These are phyloP conservation scores for Nakazawaea sp. DNA, from an alignment of 805 yeast species.

Conservation along the genomic window DNA sequence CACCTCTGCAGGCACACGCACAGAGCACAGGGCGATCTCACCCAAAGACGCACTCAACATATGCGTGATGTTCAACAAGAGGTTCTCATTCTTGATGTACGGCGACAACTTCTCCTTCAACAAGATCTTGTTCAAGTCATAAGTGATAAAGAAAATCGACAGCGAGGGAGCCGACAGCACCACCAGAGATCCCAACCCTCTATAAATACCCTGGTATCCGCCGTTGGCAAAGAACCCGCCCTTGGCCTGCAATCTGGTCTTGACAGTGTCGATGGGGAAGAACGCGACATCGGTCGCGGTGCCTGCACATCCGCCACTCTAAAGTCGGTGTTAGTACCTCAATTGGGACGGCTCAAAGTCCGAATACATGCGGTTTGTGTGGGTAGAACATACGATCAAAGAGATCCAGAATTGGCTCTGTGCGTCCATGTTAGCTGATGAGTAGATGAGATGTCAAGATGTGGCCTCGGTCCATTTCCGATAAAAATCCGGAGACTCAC, in stretches of 20 bases:
- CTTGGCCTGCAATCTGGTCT: constrained; percentile 90
- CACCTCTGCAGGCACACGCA: constrained; percentile 95
- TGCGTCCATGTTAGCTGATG: constrained; percentile 11
- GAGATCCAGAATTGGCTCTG: constrained; percentile 13
- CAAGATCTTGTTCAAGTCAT: constrained; percentile 61
- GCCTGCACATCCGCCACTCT: constrained; percentile 94
- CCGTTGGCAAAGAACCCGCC: constrained; percentile 94
- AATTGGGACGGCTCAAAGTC: too few relatives aligned
- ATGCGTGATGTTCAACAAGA: constrained; percentile 46
- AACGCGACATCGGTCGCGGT: constrained; percentile 91
- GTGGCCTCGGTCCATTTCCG: too few relatives aligned
- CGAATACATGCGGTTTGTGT: too few relatives aligned
- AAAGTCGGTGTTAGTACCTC: neutral
- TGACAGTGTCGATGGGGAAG: constrained; percentile 93
- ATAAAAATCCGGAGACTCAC: too few relatives aligned
- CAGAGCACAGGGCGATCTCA: constrained; percentile 88
- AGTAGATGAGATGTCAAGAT: too few relatives aligned
- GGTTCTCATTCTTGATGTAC: constrained; percentile 20
- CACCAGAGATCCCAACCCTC: constrained; percentile 89
- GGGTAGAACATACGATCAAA: constrained; percentile 16
- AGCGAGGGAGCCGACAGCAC: constrained; percentile 94
- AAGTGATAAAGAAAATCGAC: constrained; percentile 71
- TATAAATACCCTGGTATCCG: constrained; percentile 85
- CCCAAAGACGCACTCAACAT: constrained; percentile 88
- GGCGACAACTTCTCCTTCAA: constrained; percentile 16